phyloP scores from a whole-genome alignment of 371 early-diverging fungal species.

The Actinomortierella ambigua region DNA sequence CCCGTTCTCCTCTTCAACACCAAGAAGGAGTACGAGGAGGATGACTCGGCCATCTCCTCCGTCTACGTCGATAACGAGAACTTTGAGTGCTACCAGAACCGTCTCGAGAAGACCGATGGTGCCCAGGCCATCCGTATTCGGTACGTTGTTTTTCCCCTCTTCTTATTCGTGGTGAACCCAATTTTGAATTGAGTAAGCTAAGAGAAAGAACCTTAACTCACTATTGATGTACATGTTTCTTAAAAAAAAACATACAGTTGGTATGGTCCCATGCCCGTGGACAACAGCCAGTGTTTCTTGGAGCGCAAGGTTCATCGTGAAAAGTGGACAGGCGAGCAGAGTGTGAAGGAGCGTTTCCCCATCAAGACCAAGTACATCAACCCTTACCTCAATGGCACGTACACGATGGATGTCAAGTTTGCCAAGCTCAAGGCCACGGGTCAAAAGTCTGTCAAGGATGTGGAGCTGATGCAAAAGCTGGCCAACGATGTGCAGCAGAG shows the following conservation, averaged over 20 bases:
- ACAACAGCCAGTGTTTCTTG: constrained; percentile 88
- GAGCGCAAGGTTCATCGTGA: constrained; percentile 99
- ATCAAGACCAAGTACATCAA: constrained; percentile 96
- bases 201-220: background rate
- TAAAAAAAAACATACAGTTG: constrained; percentile 53
- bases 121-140: constrained; percentile 95
- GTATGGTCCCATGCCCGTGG: constrained; percentile 92
- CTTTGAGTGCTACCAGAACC: constrained; percentile 93
- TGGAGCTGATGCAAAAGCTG: constrained; percentile 79
- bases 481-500: constrained; percentile 86
- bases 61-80: constrained; percentile 98
- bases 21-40: constrained; percentile 72
- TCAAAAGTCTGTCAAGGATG: constrained; percentile 82
- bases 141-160: constrained; percentile 18
- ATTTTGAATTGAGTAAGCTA: no score
- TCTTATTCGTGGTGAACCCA: background rate
- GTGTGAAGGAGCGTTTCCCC: constrained; percentile 95
- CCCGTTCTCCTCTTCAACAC: constrained; percentile 96
- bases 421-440: constrained; percentile 85
- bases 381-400: constrained; percentile 82
- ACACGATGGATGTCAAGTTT: constrained; percentile 81
- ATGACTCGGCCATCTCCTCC: constrained; percentile 94
- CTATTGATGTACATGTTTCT: background rate
- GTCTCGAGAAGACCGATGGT: constrained; percentile 94
- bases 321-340: constrained; percentile 97